Percentiles rank a stretch among this genome's conserved stretches.
Conservation (phyloP, 345 rosid genomes). For the Citrus unshiu region DNA sequence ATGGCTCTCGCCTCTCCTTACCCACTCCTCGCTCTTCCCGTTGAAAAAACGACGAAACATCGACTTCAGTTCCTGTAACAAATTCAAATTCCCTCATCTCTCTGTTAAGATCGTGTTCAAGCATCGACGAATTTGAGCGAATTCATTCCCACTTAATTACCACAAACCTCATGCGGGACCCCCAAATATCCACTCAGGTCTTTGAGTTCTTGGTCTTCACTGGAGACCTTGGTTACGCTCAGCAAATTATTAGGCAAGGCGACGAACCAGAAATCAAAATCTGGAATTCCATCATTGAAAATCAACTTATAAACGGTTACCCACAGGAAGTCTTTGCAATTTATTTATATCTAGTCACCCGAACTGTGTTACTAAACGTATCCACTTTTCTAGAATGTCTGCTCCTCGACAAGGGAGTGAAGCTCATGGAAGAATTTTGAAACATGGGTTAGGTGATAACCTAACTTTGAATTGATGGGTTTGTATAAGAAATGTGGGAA, state of each 20-base stretch:
- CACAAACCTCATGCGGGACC: neutral
- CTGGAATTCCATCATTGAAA: neutral
- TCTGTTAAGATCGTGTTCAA: neutral
- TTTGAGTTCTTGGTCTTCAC: neutral
- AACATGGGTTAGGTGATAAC: neutral
- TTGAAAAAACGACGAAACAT: neutral
- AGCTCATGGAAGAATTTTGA: constrained; percentile 1
- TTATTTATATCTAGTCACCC: neutral
- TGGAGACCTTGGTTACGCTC: neutral
- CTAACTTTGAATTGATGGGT: neutral
- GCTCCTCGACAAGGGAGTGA: neutral
- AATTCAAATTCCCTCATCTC: neutral
- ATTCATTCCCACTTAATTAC: neutral
- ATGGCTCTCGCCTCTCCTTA: neutral
- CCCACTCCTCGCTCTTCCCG: neutral
- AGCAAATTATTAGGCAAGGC: neutral
- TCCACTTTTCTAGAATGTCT: neutral
- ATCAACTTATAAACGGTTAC: neutral
- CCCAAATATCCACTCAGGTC: neutral
- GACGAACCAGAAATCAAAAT: neutral
- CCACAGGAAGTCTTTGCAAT: neutral
- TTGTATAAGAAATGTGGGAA: neutral
- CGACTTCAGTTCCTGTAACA: neutral
- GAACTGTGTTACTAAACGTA: neutral
- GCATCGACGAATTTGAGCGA: neutral